A percentile compares a stretch with the other conserved stretches of the same genome.
Conservation (phyloP, 1,284 basidiomycete genomes). For the Blastosporella zonata region DNA sequence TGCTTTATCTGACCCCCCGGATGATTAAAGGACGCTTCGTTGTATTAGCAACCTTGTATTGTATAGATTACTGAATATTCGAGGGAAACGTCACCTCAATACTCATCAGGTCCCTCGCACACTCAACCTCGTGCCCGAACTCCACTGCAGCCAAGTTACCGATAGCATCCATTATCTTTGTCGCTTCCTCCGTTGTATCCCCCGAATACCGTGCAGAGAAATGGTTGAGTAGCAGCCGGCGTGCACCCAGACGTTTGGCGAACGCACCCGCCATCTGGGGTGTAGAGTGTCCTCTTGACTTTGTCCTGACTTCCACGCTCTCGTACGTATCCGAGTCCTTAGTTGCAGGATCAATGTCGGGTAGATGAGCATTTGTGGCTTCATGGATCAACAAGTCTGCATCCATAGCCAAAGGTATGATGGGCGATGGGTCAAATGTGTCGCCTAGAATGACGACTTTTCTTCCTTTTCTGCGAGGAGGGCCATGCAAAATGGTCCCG, state of each 20-base stretch:
- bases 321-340: slow-evolving; percentile 58
- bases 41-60: slow-evolving; percentile 11
- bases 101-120: slow-evolving; percentile 72
- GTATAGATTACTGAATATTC: slow-evolving; percentile 29
- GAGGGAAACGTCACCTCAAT: slow-evolving; percentile 47
- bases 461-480: slow-evolving; percentile 62
- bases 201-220: slow-evolving; percentile 71
- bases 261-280: slow-evolving; percentile 89
- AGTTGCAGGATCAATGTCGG: slow-evolving; percentile 54
- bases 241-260: slow-evolving; percentile 66
- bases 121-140: slow-evolving; percentile 54
- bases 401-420: slow-evolving; percentile 52
- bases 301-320: slow-evolving; percentile 66
- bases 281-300: slow-evolving; percentile 86
- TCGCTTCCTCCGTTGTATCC: slow-evolving; percentile 46
- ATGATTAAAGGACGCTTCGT: slow-evolving; percentile 34
- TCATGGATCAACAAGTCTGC: slow-evolving; percentile 80
- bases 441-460: slow-evolving; percentile 81
- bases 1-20: slow-evolving; percentile 69
- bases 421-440: slow-evolving; percentile 73
- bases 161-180: slow-evolving; percentile 60
- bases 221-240: slow-evolving; percentile 78
- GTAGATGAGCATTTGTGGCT: slow-evolving; percentile 90
- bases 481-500: slow-evolving; percentile 76
- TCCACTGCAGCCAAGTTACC: slow-evolving; percentile 48